Conservation (phyloP, 257 asterid species). For the Apocynum venetum region DNA sequence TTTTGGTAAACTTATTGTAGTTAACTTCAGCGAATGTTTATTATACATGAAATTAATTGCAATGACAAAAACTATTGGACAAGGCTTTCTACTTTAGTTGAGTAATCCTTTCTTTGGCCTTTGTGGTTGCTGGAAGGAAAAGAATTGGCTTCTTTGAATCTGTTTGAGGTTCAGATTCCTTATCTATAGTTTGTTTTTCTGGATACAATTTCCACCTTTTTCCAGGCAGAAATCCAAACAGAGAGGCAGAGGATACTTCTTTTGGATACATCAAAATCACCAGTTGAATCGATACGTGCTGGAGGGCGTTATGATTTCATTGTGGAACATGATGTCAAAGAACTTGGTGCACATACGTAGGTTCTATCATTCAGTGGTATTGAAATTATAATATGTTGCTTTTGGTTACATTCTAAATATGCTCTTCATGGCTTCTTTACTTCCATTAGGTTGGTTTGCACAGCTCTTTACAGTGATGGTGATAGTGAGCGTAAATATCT, state of each 20-base stretch:
- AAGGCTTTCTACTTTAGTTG: neutral
- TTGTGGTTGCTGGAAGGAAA: neutral
- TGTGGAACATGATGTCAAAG: conserved; percentile 98
- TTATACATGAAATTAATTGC: neutral
- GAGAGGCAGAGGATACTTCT: conserved; percentile 93
- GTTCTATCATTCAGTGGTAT: conserved; percentile 26
- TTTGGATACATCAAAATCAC: conserved; percentile 86
- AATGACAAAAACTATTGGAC: neutral
- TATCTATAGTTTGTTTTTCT: no score
- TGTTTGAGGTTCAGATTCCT: neutral
- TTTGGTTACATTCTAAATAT: neutral
- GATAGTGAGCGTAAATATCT: conserved; percentile 92
- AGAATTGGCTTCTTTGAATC: neutral
- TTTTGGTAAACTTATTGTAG: neutral
- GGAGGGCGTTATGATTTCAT: conserved; percentile 98
- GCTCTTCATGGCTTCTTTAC: neutral
- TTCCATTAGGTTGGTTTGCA: conserved; percentile 75
- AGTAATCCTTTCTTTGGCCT: neutral
- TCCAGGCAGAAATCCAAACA: conserved; percentile 95
- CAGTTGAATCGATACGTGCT: conserved; percentile 90
- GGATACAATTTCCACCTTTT: neutral
- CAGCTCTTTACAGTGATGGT: conserved; percentile 89
- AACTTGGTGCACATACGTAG: conserved; percentile 98
- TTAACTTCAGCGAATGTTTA: neutral
- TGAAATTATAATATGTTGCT: conserved; percentile 21